A percentile compares a stretch with the other conserved stretches of the same genome.
Conservation (phyloP, 2,329 filamentous ascomycete species). For the Chrysoporthe deuterocubensis region DNA sequence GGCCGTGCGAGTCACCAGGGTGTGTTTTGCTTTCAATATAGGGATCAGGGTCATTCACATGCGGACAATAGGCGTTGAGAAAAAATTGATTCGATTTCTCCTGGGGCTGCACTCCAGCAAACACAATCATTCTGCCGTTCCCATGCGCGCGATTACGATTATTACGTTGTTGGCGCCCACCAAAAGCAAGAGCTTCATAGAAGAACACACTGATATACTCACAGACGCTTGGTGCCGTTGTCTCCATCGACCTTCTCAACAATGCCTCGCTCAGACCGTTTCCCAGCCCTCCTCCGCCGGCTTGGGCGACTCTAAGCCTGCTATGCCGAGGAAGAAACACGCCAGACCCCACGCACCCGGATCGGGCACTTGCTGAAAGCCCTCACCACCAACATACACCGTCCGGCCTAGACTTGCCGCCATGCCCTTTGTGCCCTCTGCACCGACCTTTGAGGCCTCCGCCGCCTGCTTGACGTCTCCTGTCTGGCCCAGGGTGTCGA, state of each 20-base stretch:
- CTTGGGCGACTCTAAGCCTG: constrained; percentile 53
- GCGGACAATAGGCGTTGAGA: constrained; percentile 31
- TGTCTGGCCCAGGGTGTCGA: constrained; percentile 68
- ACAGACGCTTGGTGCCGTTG: not conserved
- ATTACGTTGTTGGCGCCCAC: not conserved
- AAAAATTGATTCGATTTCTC: constrained; percentile 27
- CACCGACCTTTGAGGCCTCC: constrained; percentile 72
- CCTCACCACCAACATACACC: constrained; percentile 79
- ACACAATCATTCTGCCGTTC: not conserved
- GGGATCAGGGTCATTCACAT: constrained; percentile 29
- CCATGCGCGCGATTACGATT: not conserved
- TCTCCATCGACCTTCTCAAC: not conserved
- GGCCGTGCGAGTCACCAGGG: constrained; percentile 25
- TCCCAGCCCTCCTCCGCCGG: constrained; percentile 43
- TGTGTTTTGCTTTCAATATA: constrained; percentile 27
- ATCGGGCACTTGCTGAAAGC: constrained; percentile 70
- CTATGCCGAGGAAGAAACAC: constrained; percentile 80
- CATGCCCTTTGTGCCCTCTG: constrained; percentile 90
- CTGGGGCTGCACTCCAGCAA: constrained; percentile 18
- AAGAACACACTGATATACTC: not conserved
- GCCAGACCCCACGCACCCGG: constrained; percentile 76
- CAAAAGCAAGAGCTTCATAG: not conserved
- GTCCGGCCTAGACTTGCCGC: constrained; percentile 82
- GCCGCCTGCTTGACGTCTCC: constrained; percentile 74
- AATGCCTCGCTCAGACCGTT: constrained; percentile 22